Conservation (phyloP, 1,284 basidiomycete genomes). For the Sanghuangporus weigelae region DNA sequence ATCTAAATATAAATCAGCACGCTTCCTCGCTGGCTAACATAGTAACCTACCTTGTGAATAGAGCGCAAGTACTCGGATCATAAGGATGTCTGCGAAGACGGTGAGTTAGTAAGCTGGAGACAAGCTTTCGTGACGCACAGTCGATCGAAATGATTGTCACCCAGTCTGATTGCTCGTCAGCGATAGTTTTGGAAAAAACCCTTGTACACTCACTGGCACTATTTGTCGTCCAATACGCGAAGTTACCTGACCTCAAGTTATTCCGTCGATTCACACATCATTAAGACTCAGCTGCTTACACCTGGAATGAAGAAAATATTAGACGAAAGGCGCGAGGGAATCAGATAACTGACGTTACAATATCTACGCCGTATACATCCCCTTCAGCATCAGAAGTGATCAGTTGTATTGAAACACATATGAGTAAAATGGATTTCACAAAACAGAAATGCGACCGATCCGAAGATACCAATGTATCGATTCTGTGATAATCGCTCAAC, state of each 20-base stretch:
- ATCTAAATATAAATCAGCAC: not conserved
- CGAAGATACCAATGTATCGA: conserved; percentile 3
- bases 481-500: not conserved
- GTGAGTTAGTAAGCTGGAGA: not conserved
- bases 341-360: not conserved
- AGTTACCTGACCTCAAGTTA: not conserved
- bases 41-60: not conserved
- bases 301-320: not conserved
- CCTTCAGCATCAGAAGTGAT: no score
- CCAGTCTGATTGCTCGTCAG: not conserved
- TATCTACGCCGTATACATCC: no score
- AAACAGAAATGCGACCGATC: not conserved
- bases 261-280: not conserved
- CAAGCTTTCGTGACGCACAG: not conserved
- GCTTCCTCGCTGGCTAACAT: not conserved
- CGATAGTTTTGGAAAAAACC: not conserved
- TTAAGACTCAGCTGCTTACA: not conserved
- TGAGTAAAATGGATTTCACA: not conserved
- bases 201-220: not conserved
- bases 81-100: not conserved
- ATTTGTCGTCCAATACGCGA: not conserved
- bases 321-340: not conserved
- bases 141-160: not conserved
- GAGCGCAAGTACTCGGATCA: conserved; percentile 6
- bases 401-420: not conserved